Evolutionary conservation across 176 grass and related monocot genomes (phyloP), one percentile per base, ranked within the genome.

Genomic region (Raddia distichophylla): DNA sequence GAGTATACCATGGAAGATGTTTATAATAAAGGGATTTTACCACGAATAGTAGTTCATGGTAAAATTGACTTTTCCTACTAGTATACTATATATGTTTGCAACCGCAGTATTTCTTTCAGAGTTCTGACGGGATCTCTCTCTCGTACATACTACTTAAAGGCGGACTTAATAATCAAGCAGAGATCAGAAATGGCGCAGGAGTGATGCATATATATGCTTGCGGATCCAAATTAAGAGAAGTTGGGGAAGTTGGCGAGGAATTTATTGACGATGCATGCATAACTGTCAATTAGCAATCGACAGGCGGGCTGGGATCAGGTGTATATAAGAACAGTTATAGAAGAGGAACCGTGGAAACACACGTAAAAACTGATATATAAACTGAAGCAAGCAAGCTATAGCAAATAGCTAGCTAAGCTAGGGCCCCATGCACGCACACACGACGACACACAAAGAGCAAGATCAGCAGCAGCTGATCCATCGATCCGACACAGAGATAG

Each of bases 81-180:
- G 10, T 3, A 40, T 40, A 14, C 14, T 19, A 20, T 15, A 3
- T 19, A 20, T 15, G 5, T 15, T 34, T 6, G 15, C 4, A 5
- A 40, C 3, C 37, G 2, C 37, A 40, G 37, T 50, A 71, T 60
- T 60, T 77, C 57, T 27, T 78, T 20, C 5, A 53, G 47, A 17
- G 27, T 3, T 65, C 75, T 34, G 75, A 79, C 76, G 60, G 61
- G 33, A 67, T 79, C 33, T 27, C 77, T 79, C 33, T 27, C 77
- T 54, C 50, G 17, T 56, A 22, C 69, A 8, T 73, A 53, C 60
- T 13, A 63, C 5, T 34, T 32, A 71, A 35, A 32, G 27, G 27
- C 7, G 13, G 17, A 72, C 15, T 53, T 34, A 52, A 72, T 74
- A 19, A 74, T 55, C 40, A 45, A 10, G 7, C 27, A 54, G 47